phyloP scores from a whole-genome alignment of 495 filamentous ascomycete species.

The Hyaloscypha hepaticicola region DNA sequence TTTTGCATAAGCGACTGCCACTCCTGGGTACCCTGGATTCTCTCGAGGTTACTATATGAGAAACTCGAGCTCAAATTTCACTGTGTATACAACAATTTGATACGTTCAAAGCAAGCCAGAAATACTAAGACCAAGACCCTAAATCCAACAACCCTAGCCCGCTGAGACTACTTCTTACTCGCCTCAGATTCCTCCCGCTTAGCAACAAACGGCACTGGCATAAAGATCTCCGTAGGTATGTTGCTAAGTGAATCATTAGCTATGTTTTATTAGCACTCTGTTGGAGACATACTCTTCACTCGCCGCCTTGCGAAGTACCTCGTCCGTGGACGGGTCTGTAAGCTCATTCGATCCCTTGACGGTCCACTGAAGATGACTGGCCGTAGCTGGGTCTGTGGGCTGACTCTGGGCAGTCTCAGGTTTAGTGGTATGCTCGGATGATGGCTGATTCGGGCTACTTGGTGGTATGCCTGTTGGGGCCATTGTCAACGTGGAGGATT shows the following conservation, averaged over 20 bases:
- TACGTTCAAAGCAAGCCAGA: neutral
- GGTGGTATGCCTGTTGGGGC: constrained; percentile 1
- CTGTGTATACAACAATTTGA: neutral
- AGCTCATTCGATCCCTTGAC: constrained; percentile 17
- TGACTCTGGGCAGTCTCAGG: neutral
- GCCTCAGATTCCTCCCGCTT: too few relatives aligned
- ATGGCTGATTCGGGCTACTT: neutral
- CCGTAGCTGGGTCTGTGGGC: constrained; percentile 12
- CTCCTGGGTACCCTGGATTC: neutral
- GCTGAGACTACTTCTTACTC: too few relatives aligned
- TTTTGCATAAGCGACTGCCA: neutral
- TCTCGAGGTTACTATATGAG: neutral
- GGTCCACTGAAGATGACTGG: constrained; percentile 9
- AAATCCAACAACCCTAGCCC: neutral
- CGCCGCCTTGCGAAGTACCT: constrained; percentile 8
- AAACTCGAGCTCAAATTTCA: neutral
- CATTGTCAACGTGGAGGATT: constrained; percentile 17
- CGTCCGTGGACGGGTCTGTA: constrained; percentile 18
- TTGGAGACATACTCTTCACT: neutral
- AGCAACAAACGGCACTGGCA: too few relatives aligned
- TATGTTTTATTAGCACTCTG: too few relatives aligned
- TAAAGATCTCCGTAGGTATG: too few relatives aligned
- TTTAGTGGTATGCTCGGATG: neutral
- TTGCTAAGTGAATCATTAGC: too few relatives aligned
- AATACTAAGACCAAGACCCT: neutral